A percentile compares a stretch with the other conserved stretches of the same genome.
These are phyloP conservation scores for Thyridium curvatum DNA, from an alignment of 2,329 filamentous ascomycete genomes.

Conservation along the genomic window DNA sequence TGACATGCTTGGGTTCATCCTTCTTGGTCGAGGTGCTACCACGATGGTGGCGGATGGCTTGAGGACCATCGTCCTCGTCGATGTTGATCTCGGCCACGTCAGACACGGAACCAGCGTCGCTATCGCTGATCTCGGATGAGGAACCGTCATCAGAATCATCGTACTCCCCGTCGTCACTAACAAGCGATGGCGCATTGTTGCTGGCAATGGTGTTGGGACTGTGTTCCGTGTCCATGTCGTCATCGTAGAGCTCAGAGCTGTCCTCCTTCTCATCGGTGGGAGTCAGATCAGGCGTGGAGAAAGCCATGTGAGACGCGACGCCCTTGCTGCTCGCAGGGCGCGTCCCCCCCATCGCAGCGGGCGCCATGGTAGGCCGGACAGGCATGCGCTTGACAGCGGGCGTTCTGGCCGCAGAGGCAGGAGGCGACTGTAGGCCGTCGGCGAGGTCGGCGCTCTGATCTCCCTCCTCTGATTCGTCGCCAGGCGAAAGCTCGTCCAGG, in stretches of 20 bases:
- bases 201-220: conserved; percentile 65
- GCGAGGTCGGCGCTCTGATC: conserved; percentile 22
- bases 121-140: conserved; percentile 51
- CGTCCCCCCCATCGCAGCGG: conserved; percentile 30
- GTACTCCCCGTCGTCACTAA: conserved; percentile 76
- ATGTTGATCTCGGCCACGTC: conserved; percentile 58
- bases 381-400: conserved; percentile 52
- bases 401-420: conserved; percentile 22
- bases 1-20: conserved; percentile 49
- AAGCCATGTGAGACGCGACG: conserved; percentile 29
- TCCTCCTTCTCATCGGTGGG: conserved; percentile 18
- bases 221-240: conserved; percentile 54
- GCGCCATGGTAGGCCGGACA: conserved; percentile 48
- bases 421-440: conserved; percentile 5
- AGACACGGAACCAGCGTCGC: conserved; percentile 53
- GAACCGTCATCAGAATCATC: conserved; percentile 64
- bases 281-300: conserved; percentile 30
- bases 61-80: conserved; percentile 42
- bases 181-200: conserved; percentile 72
- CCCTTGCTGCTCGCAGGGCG: conserved; percentile 55
- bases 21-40: conserved; percentile 36
- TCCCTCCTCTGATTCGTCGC: conserved; percentile 49
- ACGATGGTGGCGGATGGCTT: conserved; percentile 35
- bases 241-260: conserved; percentile 35
- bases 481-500: conserved; percentile 40